Conservation (phyloP, 768 basidiomycete genomes). For the Russula foetens region DNA sequence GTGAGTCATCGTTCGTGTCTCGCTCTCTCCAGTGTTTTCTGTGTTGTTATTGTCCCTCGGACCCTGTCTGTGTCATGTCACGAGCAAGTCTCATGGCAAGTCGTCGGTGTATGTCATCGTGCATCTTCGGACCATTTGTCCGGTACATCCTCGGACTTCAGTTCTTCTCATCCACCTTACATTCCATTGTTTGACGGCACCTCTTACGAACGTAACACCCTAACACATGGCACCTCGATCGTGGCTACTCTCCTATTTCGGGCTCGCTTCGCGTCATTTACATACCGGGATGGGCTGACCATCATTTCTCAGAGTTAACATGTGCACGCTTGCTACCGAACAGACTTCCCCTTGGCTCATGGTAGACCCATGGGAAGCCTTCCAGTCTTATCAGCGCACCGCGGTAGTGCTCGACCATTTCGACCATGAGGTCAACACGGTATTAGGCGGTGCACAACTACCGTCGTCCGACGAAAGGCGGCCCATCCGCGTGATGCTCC, state of each 20-base stretch:
- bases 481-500: conserved; percentile 78
- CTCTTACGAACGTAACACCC: background rate
- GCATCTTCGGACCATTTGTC: background rate
- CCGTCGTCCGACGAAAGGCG: conserved; percentile 69
- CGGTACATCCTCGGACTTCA: background rate
- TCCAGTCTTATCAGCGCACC: conserved; percentile 90
- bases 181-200: background rate
- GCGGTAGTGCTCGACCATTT: conserved; percentile 97
- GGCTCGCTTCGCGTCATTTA: background rate
- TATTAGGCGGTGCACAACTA: conserved; percentile 68
- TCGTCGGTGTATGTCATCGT: background rate
- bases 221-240: background rate
- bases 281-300: background rate
- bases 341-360: conserved; percentile 91
- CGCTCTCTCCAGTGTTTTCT: background rate
- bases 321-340: conserved; percentile 85
- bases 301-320: conserved; percentile 50
- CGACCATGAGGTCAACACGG: conserved; percentile 86
- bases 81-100: background rate
- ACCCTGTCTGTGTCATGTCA: background rate
- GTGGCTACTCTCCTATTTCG: background rate
- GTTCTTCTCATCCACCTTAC: background rate
- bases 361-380: conserved; percentile 98
- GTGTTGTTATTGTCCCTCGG: background rate
- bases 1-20: conserved; percentile 40